These are phyloP conservation scores for Pseudoturritis turrita DNA, from an alignment of 345 rosid genomes.

Conservation along the genomic window DNA sequence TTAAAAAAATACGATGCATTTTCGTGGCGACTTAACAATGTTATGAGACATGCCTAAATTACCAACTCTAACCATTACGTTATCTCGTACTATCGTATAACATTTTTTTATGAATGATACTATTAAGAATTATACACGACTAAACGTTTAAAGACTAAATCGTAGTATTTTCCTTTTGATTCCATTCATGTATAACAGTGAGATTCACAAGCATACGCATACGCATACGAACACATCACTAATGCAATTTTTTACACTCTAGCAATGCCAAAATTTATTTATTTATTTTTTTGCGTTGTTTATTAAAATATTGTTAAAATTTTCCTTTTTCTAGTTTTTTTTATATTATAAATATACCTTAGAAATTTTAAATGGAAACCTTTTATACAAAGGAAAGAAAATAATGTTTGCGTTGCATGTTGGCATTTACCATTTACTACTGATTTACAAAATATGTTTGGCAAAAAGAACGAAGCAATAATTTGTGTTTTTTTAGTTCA, in stretches of 20 bases:
- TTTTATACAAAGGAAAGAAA: no score
- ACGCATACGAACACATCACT: slow-evolving; percentile 22
- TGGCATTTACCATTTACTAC: no score
- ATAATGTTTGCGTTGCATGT: no score
- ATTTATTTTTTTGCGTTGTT: not conserved
- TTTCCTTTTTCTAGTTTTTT: no score
- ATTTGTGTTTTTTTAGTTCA: no score
- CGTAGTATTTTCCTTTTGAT: slow-evolving; percentile 15
- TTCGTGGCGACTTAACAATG: slow-evolving; percentile 21
- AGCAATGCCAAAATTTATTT: not conserved
- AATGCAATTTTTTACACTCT: not conserved
- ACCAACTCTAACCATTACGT: slow-evolving; percentile 9
- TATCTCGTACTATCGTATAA: not conserved
- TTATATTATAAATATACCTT: no score
- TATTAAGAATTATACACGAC: no score
- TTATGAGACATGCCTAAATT: slow-evolving; percentile 22
- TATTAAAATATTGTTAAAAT: not conserved
- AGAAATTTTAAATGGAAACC: no score
- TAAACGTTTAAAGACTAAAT: no score
- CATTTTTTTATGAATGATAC: not conserved
- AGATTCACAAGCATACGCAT: slow-evolving; percentile 1
- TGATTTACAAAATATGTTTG: no score
- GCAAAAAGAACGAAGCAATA: no score
- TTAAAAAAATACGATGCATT: not conserved
- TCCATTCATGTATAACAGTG: slow-evolving; percentile 9